Evolutionary conservation across 2,329 filamentous ascomycete genomes (phyloP), one percentile per base, ranked within the genome.

Genomic region (Xylariaceae sp.): DNA sequence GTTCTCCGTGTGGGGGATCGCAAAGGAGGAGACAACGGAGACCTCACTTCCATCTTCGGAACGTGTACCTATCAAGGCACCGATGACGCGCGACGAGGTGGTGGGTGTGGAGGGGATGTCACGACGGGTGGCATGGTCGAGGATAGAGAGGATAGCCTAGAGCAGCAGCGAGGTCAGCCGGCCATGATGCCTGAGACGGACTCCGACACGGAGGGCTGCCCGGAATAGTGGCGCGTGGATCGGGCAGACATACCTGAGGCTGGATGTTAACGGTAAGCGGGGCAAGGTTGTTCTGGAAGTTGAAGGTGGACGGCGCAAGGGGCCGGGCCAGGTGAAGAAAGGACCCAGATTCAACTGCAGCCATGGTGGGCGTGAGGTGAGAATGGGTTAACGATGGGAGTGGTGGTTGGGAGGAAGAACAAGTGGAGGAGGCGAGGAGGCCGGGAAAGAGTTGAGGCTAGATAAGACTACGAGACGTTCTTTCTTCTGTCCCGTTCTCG

Each of bases 1-100:
- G 68, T 93, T 96, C 80, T 99, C 94, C 68, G 93, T 97, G 81
- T 99, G 94, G 67, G 93, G 92, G 72, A 99, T 96, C 68, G 94
- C 94, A 75, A 99, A 99, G 80, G 91, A 93, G 73, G 91, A 95
- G 73, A 91, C 88, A 72, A 99, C 94, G 77, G 96, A 92, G 72
- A 96, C 90, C 76, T 97, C 93, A 73, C 89, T 91, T 76, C 93
- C 94, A 82, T 99, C 94, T 80, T 99, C 94, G 74, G 89, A 94
- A 68, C 94, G 89, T 67, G 88, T 88, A 73, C 94, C 94, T 59
- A 99, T 87, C 58, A 99, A 86, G 61, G 94, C 96, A 71, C 94
- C 94, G 73, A 99, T 99, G 65, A 99, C 94, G 73, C 94, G 90
- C 71, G 94, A 91, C 73, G 94, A 92, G 76, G 63, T 67, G 2